Evolutionary conservation across 2,329 filamentous ascomycete genomes (phyloP).

Genomic region (Camillea tinctor): DNA sequence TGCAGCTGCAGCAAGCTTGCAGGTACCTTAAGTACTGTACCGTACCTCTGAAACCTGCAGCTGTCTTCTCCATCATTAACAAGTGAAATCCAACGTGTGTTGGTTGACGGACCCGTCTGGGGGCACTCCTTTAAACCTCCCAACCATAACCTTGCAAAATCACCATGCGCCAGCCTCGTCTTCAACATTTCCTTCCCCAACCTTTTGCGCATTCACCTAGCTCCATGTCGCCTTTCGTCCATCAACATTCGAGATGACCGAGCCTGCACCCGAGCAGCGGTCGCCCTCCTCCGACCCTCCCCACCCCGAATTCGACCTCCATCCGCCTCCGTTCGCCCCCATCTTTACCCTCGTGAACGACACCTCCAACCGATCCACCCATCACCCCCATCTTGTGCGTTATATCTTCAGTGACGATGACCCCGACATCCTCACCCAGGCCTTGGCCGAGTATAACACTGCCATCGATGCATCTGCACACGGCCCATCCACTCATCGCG

Average conservation of each 20-base stretch:
- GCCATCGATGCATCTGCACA: neutral
- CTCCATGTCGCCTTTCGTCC: constrained; percentile 19
- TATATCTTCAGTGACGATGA: constrained; percentile 96
- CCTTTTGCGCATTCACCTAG: constrained; percentile 2
- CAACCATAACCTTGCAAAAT: constrained; percentile 13
- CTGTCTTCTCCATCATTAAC: constrained; percentile 14
- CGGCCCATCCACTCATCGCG: constrained; percentile 37
- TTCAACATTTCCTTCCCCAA: constrained; percentile 12
- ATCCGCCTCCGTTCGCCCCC: constrained; percentile 60
- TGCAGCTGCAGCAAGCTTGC: constrained; percentile 19
- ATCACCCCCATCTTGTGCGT: constrained; percentile 83
- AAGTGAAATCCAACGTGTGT: constrained; percentile 2
- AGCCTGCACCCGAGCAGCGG: constrained; percentile 20
- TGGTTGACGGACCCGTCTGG: constrained; percentile 3
- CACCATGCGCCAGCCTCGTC: constrained; percentile 28
- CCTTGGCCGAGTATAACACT: constrained; percentile 49
- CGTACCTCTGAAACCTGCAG: constrained; percentile 18
- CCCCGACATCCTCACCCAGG: constrained; percentile 69
- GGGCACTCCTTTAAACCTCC: constrained; percentile 11
- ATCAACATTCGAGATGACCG: constrained; percentile 28
- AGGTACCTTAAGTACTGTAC: too few relatives aligned
- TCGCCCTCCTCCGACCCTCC: constrained; percentile 15
- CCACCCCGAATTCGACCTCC: constrained; percentile 18
- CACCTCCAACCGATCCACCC: constrained; percentile 66
- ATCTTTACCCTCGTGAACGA: constrained; percentile 88